These are phyloP conservation scores for Microdochium nivale DNA, from an alignment of 2,329 filamentous ascomycete genomes.

Conservation along the genomic window DNA sequence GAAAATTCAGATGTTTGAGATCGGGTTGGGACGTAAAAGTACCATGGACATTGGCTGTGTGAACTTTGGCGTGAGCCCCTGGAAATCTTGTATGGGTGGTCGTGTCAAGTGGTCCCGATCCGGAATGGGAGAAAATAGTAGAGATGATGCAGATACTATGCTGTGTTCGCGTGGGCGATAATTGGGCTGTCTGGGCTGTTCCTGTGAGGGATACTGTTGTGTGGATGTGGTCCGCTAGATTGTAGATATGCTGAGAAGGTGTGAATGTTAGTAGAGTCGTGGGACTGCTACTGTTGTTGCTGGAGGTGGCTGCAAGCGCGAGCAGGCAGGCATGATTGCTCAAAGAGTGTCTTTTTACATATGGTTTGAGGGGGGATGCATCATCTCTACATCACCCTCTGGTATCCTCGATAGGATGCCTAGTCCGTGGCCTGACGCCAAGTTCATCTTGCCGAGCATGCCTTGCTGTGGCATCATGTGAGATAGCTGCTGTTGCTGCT, in stretches of 20 bases:
- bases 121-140: no score
- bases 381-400: conserved; percentile 46
- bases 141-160: not conserved
- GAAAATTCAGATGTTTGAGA: conserved; percentile 3
- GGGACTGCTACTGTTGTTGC: not conserved
- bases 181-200: not conserved
- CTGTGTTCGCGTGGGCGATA: not conserved
- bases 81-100: conserved; percentile 11
- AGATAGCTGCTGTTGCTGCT: conserved; percentile 35
- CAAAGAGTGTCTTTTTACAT: not conserved
- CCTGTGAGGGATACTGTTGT: not conserved
- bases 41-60: conserved; percentile 5
- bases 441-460: conserved; percentile 16
- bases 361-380: conserved; percentile 23
- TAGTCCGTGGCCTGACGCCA: conserved; percentile 23
- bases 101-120: conserved; percentile 3
- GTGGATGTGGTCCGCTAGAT: not conserved
- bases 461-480: conserved; percentile 8
- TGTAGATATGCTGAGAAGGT: not conserved
- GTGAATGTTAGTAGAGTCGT: not conserved
- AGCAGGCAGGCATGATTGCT: not conserved
- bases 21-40: conserved; percentile 6
- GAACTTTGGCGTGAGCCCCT: conserved; percentile 20
- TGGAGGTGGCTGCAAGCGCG: not conserved
- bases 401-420: conserved; percentile 47